These are phyloP conservation scores for Oryza meridionalis DNA, from an alignment of 176 grass and related monocot species.

Conservation along the genomic window DNA sequence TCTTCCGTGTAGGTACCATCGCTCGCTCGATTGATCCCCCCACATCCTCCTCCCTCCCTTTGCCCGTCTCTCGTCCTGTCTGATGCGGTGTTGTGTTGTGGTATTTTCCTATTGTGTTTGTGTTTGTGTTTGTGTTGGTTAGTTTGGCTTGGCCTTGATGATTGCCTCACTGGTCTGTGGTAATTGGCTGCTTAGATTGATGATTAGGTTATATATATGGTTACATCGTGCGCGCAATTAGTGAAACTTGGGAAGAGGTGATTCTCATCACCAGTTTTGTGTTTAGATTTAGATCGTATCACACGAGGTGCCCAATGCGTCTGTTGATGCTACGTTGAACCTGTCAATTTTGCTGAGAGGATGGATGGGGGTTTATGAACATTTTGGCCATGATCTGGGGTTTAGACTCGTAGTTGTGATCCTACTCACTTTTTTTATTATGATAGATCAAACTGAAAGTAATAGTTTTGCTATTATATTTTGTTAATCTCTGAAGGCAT, in stretches of 20 bases:
- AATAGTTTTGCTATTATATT: neutral
- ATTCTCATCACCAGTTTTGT: neutral
- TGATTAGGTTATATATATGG: neutral
- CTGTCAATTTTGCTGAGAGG: neutral
- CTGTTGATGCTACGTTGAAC: neutral
- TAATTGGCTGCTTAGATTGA: neutral
- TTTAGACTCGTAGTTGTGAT: neutral
- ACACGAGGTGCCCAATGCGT: neutral
- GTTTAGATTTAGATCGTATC: too few relatives aligned
- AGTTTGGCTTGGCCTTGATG: too few relatives aligned
- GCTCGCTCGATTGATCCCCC: too few relatives aligned
- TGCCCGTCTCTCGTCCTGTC: too few relatives aligned
- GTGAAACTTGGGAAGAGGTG: neutral
- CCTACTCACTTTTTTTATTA: neutral
- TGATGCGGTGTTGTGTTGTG: neutral
- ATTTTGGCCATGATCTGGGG: neutral
- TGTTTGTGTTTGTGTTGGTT: neutral
- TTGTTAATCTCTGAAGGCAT: neutral
- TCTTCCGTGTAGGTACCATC: slow-evolving; percentile 61
- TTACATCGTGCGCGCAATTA: neutral
- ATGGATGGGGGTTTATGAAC: neutral
- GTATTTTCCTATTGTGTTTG: neutral
- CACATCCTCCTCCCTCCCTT: too few relatives aligned
- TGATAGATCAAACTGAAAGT: neutral
- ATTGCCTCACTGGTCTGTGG: neutral